Conservation (phyloP, 1,284 basidiomycete genomes). For the Trametes hirsuta region DNA sequence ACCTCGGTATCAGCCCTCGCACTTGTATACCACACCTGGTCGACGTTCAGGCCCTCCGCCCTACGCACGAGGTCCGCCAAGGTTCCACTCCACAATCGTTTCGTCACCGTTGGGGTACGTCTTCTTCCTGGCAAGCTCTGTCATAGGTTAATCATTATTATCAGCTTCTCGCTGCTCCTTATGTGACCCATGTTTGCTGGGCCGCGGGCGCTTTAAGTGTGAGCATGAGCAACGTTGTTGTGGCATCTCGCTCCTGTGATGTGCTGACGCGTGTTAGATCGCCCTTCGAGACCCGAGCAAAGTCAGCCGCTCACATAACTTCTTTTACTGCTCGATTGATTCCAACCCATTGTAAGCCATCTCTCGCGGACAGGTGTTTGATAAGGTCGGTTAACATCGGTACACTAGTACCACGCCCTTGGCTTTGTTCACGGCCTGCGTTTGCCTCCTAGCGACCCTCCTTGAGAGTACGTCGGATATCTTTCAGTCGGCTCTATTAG, state of each 20-base stretch:
- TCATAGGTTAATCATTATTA: background rate
- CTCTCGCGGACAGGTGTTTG: background rate
- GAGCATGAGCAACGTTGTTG: background rate
- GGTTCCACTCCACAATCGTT: background rate
- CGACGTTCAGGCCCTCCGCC: slow-evolving; percentile 14
- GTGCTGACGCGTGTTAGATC: slow-evolving; percentile 12
- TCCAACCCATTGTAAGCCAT: slow-evolving; percentile 26
- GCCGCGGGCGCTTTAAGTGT: slow-evolving; percentile 28
- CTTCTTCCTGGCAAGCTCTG: background rate
- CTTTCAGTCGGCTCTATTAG: too few relatives aligned
- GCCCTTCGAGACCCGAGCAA: slow-evolving; percentile 26
- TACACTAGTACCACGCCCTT: slow-evolving; percentile 14
- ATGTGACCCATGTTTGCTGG: slow-evolving; percentile 27
- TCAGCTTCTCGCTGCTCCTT: slow-evolving; percentile 25
- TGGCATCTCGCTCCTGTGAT: too few relatives aligned
- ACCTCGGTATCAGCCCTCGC: slow-evolving; percentile 21
- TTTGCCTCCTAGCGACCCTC: slow-evolving; percentile 24
- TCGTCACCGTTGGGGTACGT: slow-evolving; percentile 17
- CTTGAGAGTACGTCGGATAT: slow-evolving; percentile 26
- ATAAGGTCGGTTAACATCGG: too few relatives aligned
- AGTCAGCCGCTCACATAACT: slow-evolving; percentile 26
- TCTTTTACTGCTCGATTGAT: slow-evolving; percentile 35
- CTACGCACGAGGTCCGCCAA: background rate
- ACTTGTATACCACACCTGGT: slow-evolving; percentile 27
- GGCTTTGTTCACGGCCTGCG: slow-evolving; percentile 24